Evolutionary conservation across 306 rosid genomes (phyloP).

Genomic region (Cucurbita maxima): DNA sequence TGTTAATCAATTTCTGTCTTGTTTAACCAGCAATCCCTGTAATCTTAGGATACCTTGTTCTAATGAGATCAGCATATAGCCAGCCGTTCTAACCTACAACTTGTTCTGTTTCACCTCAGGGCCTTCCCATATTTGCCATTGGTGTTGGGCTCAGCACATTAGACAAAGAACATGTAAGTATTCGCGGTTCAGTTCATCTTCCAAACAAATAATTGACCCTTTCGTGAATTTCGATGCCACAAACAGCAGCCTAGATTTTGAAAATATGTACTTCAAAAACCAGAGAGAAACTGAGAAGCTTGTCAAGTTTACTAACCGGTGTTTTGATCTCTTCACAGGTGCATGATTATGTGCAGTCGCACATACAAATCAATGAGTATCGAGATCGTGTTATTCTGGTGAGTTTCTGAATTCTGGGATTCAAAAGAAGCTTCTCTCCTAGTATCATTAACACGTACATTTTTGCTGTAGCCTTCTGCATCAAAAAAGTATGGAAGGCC

Average conservation of each 20-base stretch:
- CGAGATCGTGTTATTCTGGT: slow-evolving; percentile 82
- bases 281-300: not conserved
- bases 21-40: not conserved
- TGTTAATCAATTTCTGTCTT: not conserved
- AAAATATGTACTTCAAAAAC: not conserved
- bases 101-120: slow-evolving; percentile 32
- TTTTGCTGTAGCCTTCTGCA: slow-evolving; percentile 55
- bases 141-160: slow-evolving; percentile 81
- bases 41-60: not conserved
- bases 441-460: slow-evolving; percentile 8
- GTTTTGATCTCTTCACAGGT: slow-evolving; percentile 33
- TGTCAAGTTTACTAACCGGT: not conserved
- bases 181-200: not conserved
- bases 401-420: slow-evolving; percentile 8
- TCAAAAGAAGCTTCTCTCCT: not conserved
- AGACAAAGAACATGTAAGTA: slow-evolving; percentile 88
- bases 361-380: slow-evolving; percentile 90
- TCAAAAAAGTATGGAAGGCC: slow-evolving; percentile 60
- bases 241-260: not conserved
- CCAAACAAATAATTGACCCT: not conserved
- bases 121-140: slow-evolving; percentile 72
- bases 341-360: slow-evolving; percentile 93
- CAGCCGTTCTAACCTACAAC: slow-evolving; percentile 7
- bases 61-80: not conserved
- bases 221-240: not conserved